Evolutionary conservation across 2,329 filamentous ascomycete genomes (phyloP).

Genomic region (Shiraia bambusicola): DNA sequence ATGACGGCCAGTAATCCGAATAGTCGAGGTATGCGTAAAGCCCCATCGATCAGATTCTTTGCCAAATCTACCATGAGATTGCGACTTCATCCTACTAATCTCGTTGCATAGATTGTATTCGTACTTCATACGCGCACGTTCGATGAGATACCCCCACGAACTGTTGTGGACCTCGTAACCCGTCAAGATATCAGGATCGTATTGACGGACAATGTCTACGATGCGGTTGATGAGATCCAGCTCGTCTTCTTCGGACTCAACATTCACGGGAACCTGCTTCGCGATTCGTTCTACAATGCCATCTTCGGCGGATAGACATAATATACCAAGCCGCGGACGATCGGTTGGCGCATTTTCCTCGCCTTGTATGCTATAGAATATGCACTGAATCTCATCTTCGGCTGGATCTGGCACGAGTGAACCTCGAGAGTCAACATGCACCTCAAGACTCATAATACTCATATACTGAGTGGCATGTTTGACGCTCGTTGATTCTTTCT

Average conservation of each 20-base stretch:
- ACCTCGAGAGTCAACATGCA: slow-evolving; percentile 86
- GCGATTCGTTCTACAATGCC: slow-evolving; percentile 62
- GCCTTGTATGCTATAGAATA: slow-evolving; percentile 88
- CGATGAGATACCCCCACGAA: slow-evolving; percentile 95
- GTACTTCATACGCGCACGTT: slow-evolving; percentile 81
- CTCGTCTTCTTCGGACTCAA: slow-evolving; percentile 76
- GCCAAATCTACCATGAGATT: slow-evolving; percentile 80
- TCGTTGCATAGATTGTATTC: slow-evolving; percentile 91
- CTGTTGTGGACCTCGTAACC: slow-evolving; percentile 92
- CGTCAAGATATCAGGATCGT: slow-evolving; percentile 90
- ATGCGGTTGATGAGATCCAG: slow-evolving; percentile 82
- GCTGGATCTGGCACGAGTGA: slow-evolving; percentile 84
- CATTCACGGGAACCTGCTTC: slow-evolving; percentile 61
- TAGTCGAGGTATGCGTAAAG: slow-evolving; percentile 89
- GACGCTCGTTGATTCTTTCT: slow-evolving; percentile 70
- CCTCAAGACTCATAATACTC: slow-evolving; percentile 92
- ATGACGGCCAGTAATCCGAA: slow-evolving; percentile 88
- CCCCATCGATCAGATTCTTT: slow-evolving; percentile 90
- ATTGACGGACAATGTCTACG: slow-evolving; percentile 77
- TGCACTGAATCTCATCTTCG: slow-evolving; percentile 80
- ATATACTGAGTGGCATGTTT: slow-evolving; percentile 89
- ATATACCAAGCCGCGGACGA: slow-evolving; percentile 65
- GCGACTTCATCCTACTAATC: slow-evolving; percentile 81
- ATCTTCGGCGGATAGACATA: slow-evolving; percentile 68
- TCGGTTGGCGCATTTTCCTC: slow-evolving; percentile 64